These are phyloP conservation scores for Leptographium procerum DNA, from an alignment of 2,329 filamentous ascomycete species.

Conservation along the genomic window DNA sequence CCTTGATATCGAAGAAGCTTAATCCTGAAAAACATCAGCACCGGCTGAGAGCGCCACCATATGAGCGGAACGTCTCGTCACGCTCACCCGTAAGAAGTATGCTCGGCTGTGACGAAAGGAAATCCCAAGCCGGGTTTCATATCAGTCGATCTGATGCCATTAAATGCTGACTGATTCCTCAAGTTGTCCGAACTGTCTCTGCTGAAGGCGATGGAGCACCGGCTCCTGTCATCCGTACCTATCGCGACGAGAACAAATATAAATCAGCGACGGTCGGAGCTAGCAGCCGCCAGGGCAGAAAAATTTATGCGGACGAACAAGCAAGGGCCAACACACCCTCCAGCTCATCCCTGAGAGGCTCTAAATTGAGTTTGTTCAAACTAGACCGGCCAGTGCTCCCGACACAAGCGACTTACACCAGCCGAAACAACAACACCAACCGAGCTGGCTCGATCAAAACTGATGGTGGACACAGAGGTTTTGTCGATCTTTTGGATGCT, in stretches of 20 bases:
- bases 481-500: slow-evolving; percentile 47
- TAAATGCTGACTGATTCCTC: background rate
- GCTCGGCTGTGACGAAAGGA: background rate
- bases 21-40: slow-evolving; percentile 11
- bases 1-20: slow-evolving; percentile 18
- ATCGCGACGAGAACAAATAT: slow-evolving; percentile 17
- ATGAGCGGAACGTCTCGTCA: slow-evolving; percentile 11
- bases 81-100: slow-evolving; percentile 15
- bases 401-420: background rate
- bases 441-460: background rate
- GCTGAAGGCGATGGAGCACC: slow-evolving; percentile 11
- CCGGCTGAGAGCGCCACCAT: slow-evolving; percentile 13
- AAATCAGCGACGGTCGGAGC: slow-evolving; percentile 27
- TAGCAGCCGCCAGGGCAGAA: slow-evolving; percentile 1
- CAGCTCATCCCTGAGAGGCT: background rate
- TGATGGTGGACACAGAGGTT: slow-evolving; percentile 8
- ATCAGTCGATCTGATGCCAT: background rate
- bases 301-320: background rate
- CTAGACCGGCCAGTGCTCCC: background rate
- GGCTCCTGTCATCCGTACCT: slow-evolving; percentile 20
- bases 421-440: background rate
- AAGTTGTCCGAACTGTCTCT: background rate
- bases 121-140: background rate
- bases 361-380: background rate
- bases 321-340: background rate